Conservation (phyloP, 768 basidiomycete genomes). For the Arthromyces matolae region DNA sequence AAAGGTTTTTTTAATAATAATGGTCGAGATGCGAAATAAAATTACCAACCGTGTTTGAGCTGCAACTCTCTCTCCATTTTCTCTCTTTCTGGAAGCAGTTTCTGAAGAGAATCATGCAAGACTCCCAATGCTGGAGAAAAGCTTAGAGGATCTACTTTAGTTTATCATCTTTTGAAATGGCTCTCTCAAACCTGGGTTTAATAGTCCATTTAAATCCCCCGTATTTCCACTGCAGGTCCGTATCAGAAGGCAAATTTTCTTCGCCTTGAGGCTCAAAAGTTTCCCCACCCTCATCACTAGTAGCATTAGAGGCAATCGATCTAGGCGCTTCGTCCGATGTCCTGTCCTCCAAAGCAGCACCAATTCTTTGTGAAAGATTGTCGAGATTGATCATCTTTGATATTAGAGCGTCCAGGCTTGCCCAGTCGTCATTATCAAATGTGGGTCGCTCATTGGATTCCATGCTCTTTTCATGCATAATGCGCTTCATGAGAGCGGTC, state of each 20-base stretch:
- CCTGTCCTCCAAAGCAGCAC: conserved; percentile 21
- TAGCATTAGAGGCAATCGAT: not conserved
- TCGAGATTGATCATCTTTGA: conserved; percentile 48
- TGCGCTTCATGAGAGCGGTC: conserved; percentile 45
- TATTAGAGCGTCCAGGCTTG: conserved; percentile 49
- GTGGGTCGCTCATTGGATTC: conserved; percentile 35
- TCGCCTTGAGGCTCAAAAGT: conserved; percentile 1
- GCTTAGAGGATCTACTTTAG: conserved; percentile 29
- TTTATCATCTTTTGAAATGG: not conserved
- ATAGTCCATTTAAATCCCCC: conserved; percentile 52
- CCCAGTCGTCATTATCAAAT: conserved; percentile 45
- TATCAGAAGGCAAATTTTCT: not conserved
- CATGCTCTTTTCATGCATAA: conserved; percentile 54
- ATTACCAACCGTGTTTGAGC: conserved; percentile 44
- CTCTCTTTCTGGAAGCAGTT: conserved; percentile 43
- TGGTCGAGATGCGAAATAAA: not conserved
- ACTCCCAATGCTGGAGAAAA: conserved; percentile 53
- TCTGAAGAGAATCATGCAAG: conserved; percentile 47
- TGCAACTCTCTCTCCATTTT: conserved; percentile 55
- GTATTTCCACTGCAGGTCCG: conserved; percentile 20
- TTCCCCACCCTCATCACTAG: not conserved
- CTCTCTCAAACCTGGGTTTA: conserved; percentile 53
- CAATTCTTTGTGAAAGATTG: conserved; percentile 54
- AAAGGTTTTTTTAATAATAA: conserved; percentile 2
- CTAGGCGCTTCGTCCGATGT: conserved; percentile 11